Percentiles rank a stretch among this genome's conserved stretches.
These are phyloP conservation scores for Nicotiana rustica DNA, from an alignment of 305 asterid species.

Conservation along the genomic window DNA sequence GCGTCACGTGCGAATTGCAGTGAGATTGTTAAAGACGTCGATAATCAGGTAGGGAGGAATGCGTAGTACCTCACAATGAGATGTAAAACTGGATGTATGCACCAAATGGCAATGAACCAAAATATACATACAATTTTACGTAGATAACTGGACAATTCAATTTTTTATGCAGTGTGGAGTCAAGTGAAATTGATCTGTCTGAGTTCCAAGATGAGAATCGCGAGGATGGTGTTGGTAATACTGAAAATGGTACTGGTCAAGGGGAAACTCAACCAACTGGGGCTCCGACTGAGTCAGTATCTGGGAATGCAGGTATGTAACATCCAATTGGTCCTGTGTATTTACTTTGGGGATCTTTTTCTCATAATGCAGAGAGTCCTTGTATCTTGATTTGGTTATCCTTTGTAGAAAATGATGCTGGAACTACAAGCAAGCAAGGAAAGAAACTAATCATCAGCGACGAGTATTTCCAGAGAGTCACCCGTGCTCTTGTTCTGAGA, in stretches of 20 bases:
- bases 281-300: constrained; percentile 55
- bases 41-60: constrained; percentile 66
- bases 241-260: constrained; percentile 50
- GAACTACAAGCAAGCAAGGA: constrained; percentile 53
- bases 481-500: constrained; percentile 57
- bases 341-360: neutral
- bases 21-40: constrained; percentile 81
- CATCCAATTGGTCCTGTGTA: neutral
- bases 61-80: constrained; percentile 32
- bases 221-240: constrained; percentile 50
- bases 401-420: constrained; percentile 58
- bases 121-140: constrained; percentile 28
- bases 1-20: constrained; percentile 77
- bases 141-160: constrained; percentile 32
- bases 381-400: constrained; percentile 22
- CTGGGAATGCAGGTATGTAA: constrained; percentile 48
- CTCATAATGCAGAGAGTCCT: constrained; percentile 4
- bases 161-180: constrained; percentile 79
- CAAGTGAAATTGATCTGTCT: constrained; percentile 89
- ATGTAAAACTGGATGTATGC: neutral
- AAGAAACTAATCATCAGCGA: constrained; percentile 80
- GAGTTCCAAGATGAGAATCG: constrained; percentile 83
- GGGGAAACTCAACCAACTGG: constrained; percentile 45
- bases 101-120: neutral
- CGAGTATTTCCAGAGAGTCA: constrained; percentile 83